phyloP scores from a whole-genome alignment of 1,284 basidiomycete genomes.

The Ustilago cynodontis region DNA sequence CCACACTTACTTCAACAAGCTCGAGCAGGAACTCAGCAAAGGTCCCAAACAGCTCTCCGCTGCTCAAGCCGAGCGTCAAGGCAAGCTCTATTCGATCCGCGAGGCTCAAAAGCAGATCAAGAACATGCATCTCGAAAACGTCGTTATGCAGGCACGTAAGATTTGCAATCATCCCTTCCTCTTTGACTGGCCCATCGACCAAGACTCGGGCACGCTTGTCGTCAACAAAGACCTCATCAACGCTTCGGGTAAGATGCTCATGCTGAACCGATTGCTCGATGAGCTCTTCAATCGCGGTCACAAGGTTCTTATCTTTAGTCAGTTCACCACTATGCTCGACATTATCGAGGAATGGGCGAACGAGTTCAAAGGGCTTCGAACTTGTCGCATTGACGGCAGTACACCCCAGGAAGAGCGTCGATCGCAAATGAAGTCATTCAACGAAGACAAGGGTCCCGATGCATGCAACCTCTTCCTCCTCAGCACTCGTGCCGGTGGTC shows the following conservation, averaged over 20 bases:
- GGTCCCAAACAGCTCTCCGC: slow-evolving; percentile 30
- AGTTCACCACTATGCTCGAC: slow-evolving; percentile 90
- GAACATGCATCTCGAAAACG: slow-evolving; percentile 90
- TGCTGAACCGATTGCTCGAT: slow-evolving; percentile 86
- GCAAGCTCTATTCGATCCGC: slow-evolving; percentile 53
- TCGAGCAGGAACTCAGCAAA: slow-evolving; percentile 39
- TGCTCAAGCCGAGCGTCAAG: slow-evolving; percentile 53
- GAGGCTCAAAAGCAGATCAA: slow-evolving; percentile 79
- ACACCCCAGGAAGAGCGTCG: slow-evolving; percentile 83
- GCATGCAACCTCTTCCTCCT: slow-evolving; percentile 87
- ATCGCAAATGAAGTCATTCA: slow-evolving; percentile 86
- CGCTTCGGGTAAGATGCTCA: slow-evolving; percentile 95
- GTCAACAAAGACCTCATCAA: slow-evolving; percentile 79
- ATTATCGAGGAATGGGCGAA: slow-evolving; percentile 77
- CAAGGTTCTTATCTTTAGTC: slow-evolving; percentile 86
- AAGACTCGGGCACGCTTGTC: slow-evolving; percentile 72
- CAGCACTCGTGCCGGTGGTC: slow-evolving; percentile 89
- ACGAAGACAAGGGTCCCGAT: slow-evolving; percentile 76
- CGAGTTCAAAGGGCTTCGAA: slow-evolving; percentile 79
- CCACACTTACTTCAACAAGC: slow-evolving; percentile 45
- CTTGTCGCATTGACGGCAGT: slow-evolving; percentile 90
- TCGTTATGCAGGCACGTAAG: slow-evolving; percentile 82
- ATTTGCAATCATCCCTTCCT: slow-evolving; percentile 94
- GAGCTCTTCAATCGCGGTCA: slow-evolving; percentile 85
- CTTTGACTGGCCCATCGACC: slow-evolving; percentile 87